Base-by-base conservation (phyloP, 345 rosid species). In the Pistacia atlantica region DNA sequence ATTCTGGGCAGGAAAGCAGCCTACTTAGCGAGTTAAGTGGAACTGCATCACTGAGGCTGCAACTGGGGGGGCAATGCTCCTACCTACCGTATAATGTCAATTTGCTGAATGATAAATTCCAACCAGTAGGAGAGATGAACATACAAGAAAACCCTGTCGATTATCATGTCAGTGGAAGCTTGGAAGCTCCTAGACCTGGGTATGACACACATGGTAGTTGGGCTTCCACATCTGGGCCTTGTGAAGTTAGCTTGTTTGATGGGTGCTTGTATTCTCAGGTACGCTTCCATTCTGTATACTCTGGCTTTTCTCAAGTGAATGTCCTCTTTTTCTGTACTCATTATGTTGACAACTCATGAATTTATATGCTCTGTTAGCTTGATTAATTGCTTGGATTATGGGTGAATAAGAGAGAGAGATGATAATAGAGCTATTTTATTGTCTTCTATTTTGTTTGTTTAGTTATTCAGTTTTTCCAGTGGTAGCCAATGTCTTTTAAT, bases 1-100 rank as follows among this genome's bases (percentile, higher is more conserved):
- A 84, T 73, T 89, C 89, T 3, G 89, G 88, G 73, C 97, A 82
- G 75, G 93, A 90, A 78, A 87, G 82, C 71, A 79, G 88, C 78
- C 80, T 89, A 72, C 88, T 90, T 58, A 86, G 84, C n/a, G 90
- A 92, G 77, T 77, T 90, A 67, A 87, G 69, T 77, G 86, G 84
- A n/a, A 70, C 74, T 69, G 85, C 86, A 83, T 80, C 91, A 45
- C 55, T 80, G 76, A 82, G 86, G 79, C 77, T 77, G 73, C 91
- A 85, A 65, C 64, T 81, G 38, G 83, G 83, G 63, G 83, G 85
- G 72, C 90, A 90, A 63, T 87, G 76, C 68, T 84, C 86, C 12
- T 88, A 76, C 78, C 33, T 82, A 61, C 82, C 88, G 1, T 89
- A 86, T 76, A 85, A 85, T 85, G 77, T 88, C 11, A 82, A 73